These are phyloP conservation scores for Ophiostoma fasciatum DNA, from an alignment of 2,329 filamentous ascomycete genomes.

Conservation along the genomic window DNA sequence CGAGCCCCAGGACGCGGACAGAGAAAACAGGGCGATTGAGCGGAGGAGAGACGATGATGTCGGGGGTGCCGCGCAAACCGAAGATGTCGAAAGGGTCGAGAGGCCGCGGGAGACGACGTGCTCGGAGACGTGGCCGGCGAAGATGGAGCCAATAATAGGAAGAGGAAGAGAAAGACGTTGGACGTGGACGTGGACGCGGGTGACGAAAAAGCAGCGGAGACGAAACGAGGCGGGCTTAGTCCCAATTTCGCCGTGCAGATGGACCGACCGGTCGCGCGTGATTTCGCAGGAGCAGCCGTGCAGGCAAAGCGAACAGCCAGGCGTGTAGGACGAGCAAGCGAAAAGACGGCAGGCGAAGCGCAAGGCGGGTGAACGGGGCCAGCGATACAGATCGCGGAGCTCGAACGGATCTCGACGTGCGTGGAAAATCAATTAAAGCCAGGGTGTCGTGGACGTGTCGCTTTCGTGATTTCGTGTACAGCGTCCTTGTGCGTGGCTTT, in stretches of 20 bases:
- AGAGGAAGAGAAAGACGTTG: not conserved
- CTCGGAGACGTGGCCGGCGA: too few relatives aligned
- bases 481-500: constrained; percentile 3
- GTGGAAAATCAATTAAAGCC: constrained; percentile 13
- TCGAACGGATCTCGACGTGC: too few relatives aligned
- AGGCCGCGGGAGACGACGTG: too few relatives aligned
- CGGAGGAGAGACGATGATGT: too few relatives aligned
- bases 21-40: not conserved
- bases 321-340: not conserved
- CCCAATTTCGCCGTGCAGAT: constrained; percentile 1
- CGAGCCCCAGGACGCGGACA: not conserved
- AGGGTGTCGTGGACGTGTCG: constrained; percentile 13
- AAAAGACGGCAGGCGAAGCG: too few relatives aligned
- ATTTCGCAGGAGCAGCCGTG: not conserved
- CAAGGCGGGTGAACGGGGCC: too few relatives aligned
- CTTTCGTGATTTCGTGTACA: constrained; percentile 14
- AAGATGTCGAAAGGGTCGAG: too few relatives aligned
- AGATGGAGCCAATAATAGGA: not conserved
- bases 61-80: too few relatives aligned
- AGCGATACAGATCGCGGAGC: too few relatives aligned
- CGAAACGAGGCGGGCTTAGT: not conserved
- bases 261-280: not conserved
- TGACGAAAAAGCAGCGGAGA: not conserved
- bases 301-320: not conserved
- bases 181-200: not conserved